Percentiles rank a stretch among this genome's conserved stretches.
Evolutionary conservation across 2,329 filamentous ascomycete species (phyloP).

Genomic region (Beauveria sp.): DNA sequence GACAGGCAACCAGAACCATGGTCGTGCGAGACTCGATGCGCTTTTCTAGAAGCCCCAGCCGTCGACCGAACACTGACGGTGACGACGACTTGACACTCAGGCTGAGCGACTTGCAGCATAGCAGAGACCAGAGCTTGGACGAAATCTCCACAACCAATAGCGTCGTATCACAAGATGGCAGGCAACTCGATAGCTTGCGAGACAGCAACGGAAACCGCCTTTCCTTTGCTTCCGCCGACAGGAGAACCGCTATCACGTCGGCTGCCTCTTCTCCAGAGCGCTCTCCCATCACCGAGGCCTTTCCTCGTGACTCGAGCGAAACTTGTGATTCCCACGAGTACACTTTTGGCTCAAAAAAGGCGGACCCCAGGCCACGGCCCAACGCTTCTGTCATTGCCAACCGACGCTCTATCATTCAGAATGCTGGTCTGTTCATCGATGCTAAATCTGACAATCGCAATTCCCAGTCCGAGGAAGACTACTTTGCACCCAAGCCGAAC

Average conservation of each 20-base stretch:
- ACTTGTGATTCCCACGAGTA: conserved; percentile 16
- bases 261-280: conserved; percentile 49
- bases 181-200: conserved; percentile 49
- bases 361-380: conserved; percentile 38
- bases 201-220: conserved; percentile 48
- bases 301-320: conserved; percentile 23
- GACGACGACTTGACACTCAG: conserved; percentile 18
- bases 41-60: conserved; percentile 19
- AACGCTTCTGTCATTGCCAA: conserved; percentile 45
- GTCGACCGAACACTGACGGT: conserved; percentile 10
- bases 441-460: conserved; percentile 22
- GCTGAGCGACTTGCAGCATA: conserved; percentile 19
- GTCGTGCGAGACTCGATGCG: conserved; percentile 33
- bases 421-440: conserved; percentile 37
- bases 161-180: conserved; percentile 50
- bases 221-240: conserved; percentile 53
- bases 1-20: background rate
- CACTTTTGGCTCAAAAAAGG: conserved; percentile 11
- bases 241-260: conserved; percentile 53
- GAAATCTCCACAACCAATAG: conserved; percentile 52
- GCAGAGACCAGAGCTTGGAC: conserved; percentile 39
- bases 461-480: conserved; percentile 9
- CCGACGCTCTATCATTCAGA: conserved; percentile 45
- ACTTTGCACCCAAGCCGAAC: background rate
- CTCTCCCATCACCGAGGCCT: conserved; percentile 48